Conservation (phyloP, 164 flowering plant genomes). For the Tinospora cordifolia region DNA sequence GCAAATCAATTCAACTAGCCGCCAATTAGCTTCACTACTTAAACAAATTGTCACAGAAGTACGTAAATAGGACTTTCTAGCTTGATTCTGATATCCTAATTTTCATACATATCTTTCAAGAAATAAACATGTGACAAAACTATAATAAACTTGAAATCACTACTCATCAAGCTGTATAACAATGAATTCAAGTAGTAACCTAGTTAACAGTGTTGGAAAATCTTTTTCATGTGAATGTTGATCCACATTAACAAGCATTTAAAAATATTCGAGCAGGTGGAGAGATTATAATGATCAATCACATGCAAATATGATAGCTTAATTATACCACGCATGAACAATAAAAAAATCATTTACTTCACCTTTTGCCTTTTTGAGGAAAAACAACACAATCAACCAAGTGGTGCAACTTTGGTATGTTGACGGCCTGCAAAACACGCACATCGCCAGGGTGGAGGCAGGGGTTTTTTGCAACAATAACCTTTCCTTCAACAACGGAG, state of each 20-base stretch:
- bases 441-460: conserved; percentile 96
- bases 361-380: conserved; percentile 79
- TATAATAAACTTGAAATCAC: too few relatives aligned
- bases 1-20: too few relatives aligned
- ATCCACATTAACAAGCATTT: too few relatives aligned
- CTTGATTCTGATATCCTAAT: too few relatives aligned
- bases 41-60: too few relatives aligned
- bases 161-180: not conserved
- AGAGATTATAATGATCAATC: not conserved
- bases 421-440: conserved; percentile 60
- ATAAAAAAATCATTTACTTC: not conserved
- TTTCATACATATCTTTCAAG: too few relatives aligned
- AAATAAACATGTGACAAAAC: too few relatives aligned
- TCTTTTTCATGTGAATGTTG: not conserved
- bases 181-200: not conserved
- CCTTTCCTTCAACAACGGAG: conserved; percentile 37
- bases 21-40: too few relatives aligned
- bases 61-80: too few relatives aligned
- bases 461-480: conserved; percentile 88
- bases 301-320: not conserved
- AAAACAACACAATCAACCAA: conserved; percentile 94
- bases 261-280: not conserved
- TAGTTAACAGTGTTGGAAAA: not conserved
- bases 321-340: not conserved
- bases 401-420: conserved; percentile 65